Base-by-base conservation (phyloP, 768 basidiomycete genomes). In the Lactarius trivialis region DNA sequence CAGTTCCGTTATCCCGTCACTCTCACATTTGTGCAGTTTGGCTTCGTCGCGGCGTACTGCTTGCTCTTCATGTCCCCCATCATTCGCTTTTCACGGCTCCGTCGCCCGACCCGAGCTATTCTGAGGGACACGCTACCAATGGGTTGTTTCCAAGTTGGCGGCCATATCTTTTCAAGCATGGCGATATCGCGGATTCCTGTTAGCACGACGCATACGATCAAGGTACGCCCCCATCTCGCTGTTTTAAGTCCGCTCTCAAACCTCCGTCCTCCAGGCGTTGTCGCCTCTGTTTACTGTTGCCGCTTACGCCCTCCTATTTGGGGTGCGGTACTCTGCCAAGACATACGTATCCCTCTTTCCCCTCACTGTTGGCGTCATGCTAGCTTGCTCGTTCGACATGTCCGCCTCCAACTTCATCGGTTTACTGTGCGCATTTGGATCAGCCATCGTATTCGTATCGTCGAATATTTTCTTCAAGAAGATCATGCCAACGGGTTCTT, bases 391-490 rank as follows among this genome's bases (percentile, higher is more conserved):
- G 11, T 95, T 91, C 71, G 95, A 97, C 74, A 76, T 96, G 61
- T 91, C 92, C 0, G 85, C 86, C 3, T 95, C 93, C 53, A 95
- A 93, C 71, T 73, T 82, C 21, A 75, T 88, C 30, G 97, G 97
- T 14, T 76, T 99, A n/a, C 76, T 97, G 30, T 97, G 91, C 73
- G 96, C 97, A 3, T 94, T 99, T 70, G 96, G 96, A 17, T 97
- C 94, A 12, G 97, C 97, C 33, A 76, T 99, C 61, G 86, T 99
- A 67, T 98, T 99, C 72, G 97, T 99, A 65, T 89, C 89, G 68
- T 95, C 93, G 66, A 99, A 99, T 75, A 98, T 99, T 69, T 97
- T 95, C 74, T 98, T 96, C 82, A 99, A 99, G 77, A 98, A 96
- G 78, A 86, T 98, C 65, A 88, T 99, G 82, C 97, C 97, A 2